Evolutionary conservation across 306 rosid genomes (phyloP), one percentile per base, ranked within the genome.

Genomic region (Comarum palustre): DNA sequence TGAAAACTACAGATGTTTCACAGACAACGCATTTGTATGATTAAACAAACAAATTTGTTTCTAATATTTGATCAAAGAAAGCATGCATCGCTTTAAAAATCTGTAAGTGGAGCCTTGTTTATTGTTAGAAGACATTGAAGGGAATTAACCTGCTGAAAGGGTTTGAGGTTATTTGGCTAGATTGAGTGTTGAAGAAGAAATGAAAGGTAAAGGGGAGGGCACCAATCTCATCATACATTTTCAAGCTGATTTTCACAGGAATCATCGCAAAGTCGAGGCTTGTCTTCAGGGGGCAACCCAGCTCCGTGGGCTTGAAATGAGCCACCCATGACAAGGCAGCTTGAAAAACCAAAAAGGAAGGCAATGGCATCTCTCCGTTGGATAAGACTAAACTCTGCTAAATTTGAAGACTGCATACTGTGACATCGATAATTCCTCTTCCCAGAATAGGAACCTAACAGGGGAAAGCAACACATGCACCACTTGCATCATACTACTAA

Each of bases 231-330:
- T 94, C 97, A 85, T 91, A 91, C 98, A 93, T 93, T 93, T 93
- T 93, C 98, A 85, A 93, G 97, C 87, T 91, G 92, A 67, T 75
- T 85, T 89, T 89, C 96, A 76, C 98, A 93, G 75, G 83, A 52
- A 5, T 72, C 82, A 51, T 91, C 96, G 67, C 97, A 93, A 11
- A 93, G 84, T 79, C 66, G 86, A 14, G 96, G 97, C 80, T 93
- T 93, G 36, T 93, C 83, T 79, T 93, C 97, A 0, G 87, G 92
- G 14, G 98, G 98, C 85, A 93, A 81, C 66, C 98, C 98, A 85
- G 98, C 96, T 73, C 87, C 98, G 41, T 75, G 82, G 48, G 87
- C 91, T 32, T 78, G 83, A 63, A 82, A 66, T 61, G 90, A 75
- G 73, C 73, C n/a, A n/a, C n/a, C 67, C 5, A 75, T 50, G 52